Evolutionary conservation across 176 grass and related monocot genomes (phyloP), one percentile per base, ranked within the genome.

Genomic region (Tillandsia fasciculata): DNA sequence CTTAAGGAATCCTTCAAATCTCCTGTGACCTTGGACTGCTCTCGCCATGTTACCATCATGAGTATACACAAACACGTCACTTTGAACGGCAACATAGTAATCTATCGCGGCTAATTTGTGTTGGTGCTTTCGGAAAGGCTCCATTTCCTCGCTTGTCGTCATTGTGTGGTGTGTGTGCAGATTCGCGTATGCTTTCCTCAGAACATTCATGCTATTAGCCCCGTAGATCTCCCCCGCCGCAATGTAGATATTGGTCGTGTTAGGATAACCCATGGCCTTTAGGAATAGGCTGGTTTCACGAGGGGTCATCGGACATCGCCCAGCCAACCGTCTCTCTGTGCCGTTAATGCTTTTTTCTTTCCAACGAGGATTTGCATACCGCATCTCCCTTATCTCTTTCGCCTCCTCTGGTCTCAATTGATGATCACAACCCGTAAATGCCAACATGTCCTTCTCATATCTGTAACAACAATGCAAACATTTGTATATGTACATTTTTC

Each of bases 361-460:
- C 73, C 73, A 82, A 20, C 72, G 57, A n/a, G 58, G n/a, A 63
- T 76, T 68, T 0, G 15, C 33, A 28, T 72, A 65, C 47, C 73
- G 28, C 73, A 82, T 63, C n/a, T 3, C 14, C 14, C 15, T 17
- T 12, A 77, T 59, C 64, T 77, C 73, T 58, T 71, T 27, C 12
- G 67, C 57, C 53, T 82, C 80, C 3, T 72, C 20, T 11, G 24
- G 48, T 49, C 67, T 59, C 27, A 82, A 17, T 15, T 76, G 76
- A 64, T 82, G 72, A 13, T 48, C 68, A 69, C 80, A 82, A 1
- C 73, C 79, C 2, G 79, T 81, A 49, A 75, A 81, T 0, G 79
- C 42, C 1, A 81, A 54, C 79, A 81, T 81, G 56, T 81, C 79
- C 70, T 81, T 81, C 73, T 81, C 79, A 14, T 81, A 81, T 64